Evolutionary conservation across 164 flowering plant genomes (phyloP), one percentile per base, ranked within the genome.

Genomic region (Nymphaea thermarum): DNA sequence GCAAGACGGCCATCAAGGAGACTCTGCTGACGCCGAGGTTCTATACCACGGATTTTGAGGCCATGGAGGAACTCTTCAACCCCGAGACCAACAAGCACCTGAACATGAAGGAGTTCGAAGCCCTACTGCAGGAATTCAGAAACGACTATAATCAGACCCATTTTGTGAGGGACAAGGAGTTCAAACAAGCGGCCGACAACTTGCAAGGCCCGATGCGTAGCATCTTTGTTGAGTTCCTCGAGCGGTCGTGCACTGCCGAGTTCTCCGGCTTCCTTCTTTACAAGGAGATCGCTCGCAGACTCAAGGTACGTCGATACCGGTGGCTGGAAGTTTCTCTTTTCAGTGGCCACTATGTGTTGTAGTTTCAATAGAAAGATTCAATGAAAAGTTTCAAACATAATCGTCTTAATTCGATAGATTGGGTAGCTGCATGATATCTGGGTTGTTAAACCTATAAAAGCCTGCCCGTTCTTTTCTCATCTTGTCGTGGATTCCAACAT

Each of bases 161-260:
- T 71, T 94, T 94, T 64, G 96, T 91, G 11, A 77, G 98, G 82
- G 91, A 83, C 86, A 91, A 89, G 77, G 98, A 91, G 76, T 94
- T 94, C 79, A 94, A 91, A 79, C 97, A 91, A 57, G 97, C 97
- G 66, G 98, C 97, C 60, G 97, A 94, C 62, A 83, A 94, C 53
- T 44, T 94, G 6, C 82, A 94, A 67, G 98, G 95, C 0, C 95
- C 97, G 2, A 74, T 94, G 4, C 75, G 98, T 17, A 87, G 88
- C 67, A 94, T 94, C 74, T 94, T 94, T 64, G 97, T 94, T 5
- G 98, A 94, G 86, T 94, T 94, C 78, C 68, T 94, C 77, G 97
- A 94, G 83, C 81, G 98, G 85, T 91, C 97, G 59, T 94, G 98
- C 77, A 94, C 97, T 75, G 98, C 98, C 69, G 97, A 91, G 77